Evolutionary conservation across 495 filamentous ascomycete genomes (phyloP), one percentile per base, ranked within the genome.

Genomic region (Penicillium subrubescens): DNA sequence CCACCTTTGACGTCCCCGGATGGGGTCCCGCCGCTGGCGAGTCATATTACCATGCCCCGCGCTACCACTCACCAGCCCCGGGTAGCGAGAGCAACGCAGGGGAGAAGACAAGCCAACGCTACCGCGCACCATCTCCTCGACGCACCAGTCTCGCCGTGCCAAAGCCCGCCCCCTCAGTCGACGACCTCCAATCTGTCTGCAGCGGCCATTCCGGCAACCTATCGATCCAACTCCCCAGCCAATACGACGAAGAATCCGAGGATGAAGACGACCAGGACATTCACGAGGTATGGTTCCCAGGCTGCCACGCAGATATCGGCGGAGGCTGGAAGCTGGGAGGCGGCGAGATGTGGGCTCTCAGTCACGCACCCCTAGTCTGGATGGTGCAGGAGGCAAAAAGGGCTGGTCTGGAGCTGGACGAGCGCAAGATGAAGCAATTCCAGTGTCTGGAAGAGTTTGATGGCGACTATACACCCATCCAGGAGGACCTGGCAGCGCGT

Each of bases 211-310:
- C 82, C 1, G 71, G 71, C 15, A 46, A 39, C 0, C 51, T 75
- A 23, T 83, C 82, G 0, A 70, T 83, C 8, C 73, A 71, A 10
- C 67, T 78, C 2, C 75, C 78, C 21, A 67, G 66, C 46, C 73
- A 81, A 5, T 69, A 78, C 46, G 86, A 85, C 37, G 87, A 89
- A n/a, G 76, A 84, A 2, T 72, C 82, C 19, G 87, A 87, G 25
- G 88, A 88, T 37, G 88, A 90, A 21, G 82, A 84, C 0, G 75
- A 70, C 23, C 90, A 94, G 65, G 90, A 94, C 67, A 89, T 95
- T 60, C 87, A 91, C 67, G 91, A 93, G 64, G 81, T 94, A 11
- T 95, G 92, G 92, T 96, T 95, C 71, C 83, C 90, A 0, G 92
- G 92, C 43, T 87, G 88, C 37, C 92, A 96, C 68, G 92, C 86